Evolutionary conservation across 257 asterid genomes (phyloP).

Genomic region (Gentiana macrophylla): DNA sequence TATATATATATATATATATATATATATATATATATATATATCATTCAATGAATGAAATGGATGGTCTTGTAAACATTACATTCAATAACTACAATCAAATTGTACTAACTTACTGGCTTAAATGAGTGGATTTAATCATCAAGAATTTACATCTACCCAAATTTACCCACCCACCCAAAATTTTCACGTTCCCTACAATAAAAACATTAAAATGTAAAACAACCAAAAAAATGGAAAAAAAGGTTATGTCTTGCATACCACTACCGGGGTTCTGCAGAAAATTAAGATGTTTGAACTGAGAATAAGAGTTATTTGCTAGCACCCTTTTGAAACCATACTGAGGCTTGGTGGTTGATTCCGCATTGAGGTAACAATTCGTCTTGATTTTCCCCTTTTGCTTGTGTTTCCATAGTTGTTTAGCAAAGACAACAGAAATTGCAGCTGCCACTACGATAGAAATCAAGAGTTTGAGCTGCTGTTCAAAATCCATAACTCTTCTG

Average conservation of each 20-base stretch:
- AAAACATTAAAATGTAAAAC: neutral
- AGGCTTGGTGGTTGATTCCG: conserved; percentile 43
- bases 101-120: too few relatives aligned
- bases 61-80: too few relatives aligned
- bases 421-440: conserved; percentile 40
- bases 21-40: too few relatives aligned
- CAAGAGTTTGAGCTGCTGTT: conserved; percentile 27
- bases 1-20: too few relatives aligned
- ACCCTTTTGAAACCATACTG: conserved; percentile 64
- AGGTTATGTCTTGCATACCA: conserved; percentile 18
- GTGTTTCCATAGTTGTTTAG: conserved; percentile 19
- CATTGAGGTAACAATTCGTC: conserved; percentile 38
- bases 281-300: conserved; percentile 72
- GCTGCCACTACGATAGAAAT: conserved; percentile 35
- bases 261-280: conserved; percentile 12
- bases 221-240: neutral
- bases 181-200: neutral
- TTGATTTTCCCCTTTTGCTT: conserved; percentile 15
- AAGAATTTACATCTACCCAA: neutral
- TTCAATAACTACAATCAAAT: too few relatives aligned
- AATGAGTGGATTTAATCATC: too few relatives aligned
- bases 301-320: conserved; percentile 71
- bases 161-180: conserved; percentile 2
- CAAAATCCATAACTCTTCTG: conserved; percentile 23
- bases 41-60: too few relatives aligned